Evolutionary conservation across 768 basidiomycete species (phyloP), one percentile per base, ranked within the genome.

Genomic region (Calvatia gigantea): DNA sequence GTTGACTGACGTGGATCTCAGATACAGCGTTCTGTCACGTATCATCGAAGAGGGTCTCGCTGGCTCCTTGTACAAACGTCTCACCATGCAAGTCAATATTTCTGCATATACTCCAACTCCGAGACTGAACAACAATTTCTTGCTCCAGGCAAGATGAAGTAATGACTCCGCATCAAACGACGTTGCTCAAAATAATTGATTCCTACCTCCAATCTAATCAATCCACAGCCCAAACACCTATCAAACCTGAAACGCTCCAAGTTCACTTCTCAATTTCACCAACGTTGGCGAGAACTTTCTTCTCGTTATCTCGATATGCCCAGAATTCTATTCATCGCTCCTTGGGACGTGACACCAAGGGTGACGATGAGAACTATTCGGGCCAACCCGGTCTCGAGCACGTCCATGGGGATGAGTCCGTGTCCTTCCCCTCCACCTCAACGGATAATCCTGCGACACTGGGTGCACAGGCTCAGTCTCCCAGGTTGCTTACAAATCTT

Each of bases 181-280:
- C 83, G n/a, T 72, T 96, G 9, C 81, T 97, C 56, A 95, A 94
- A 69, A 75, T 96, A 14, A 73, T 94, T 11, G 94, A 96, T 66
- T 89, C 91, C 1, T 87, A 91, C 65, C 73, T 94, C 51, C 87
- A 91, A 59, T 78, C 83, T 11, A 70, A 72, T 25, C 73, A 74
- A 59, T 61, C 70, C 51, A 62, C 64, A 51, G 27, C 73, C 21
- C 62, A 66, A 35, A 62, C 65, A 15, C 61, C 65, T 27, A 66
- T 69, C 35, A 67, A 66, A 19, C 66, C 66, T 19, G 64, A 69
- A 38, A 66, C 67, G 39, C 61, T 73, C 37, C 70, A 69, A 44
- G 68, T 73, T 17, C 76, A 82, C 51, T 64, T 65, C 27, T 73
- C 73, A 51, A 72, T 83, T 60, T 75, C 74, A 50, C 79, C 77